These are phyloP conservation scores for Elongisporangium undulatum DNA, from an alignment of 352 stramenopile species.

Conservation along the genomic window DNA sequence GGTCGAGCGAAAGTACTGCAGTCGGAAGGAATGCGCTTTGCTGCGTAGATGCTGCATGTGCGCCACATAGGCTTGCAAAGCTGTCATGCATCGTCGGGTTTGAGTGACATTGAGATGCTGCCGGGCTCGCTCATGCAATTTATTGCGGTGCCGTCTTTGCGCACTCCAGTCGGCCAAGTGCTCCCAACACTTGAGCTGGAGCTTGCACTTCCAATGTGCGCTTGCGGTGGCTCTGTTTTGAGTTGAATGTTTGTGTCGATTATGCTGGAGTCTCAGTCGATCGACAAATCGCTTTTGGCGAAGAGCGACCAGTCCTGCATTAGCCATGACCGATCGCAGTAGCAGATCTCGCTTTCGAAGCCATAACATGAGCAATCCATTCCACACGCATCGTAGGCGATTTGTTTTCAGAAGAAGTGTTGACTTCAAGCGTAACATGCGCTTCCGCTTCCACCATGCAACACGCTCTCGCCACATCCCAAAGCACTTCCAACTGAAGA, in stretches of 20 bases:
- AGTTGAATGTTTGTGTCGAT: neutral
- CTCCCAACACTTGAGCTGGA: constrained; percentile 6
- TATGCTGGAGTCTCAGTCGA: neutral
- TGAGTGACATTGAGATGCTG: neutral
- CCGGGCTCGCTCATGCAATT: constrained; percentile 1
- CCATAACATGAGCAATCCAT: neutral
- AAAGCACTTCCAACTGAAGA: constrained; percentile 31
- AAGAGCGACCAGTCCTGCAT: constrained; percentile 4
- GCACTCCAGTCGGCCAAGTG: neutral
- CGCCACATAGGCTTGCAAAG: constrained; percentile 7
- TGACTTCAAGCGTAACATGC: constrained; percentile 1
- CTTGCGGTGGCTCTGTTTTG: neutral
- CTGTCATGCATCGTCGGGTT: constrained; percentile 5
- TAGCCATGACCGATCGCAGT: constrained; percentile 6
- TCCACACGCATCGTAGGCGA: neutral
- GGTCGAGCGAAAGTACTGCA: constrained; percentile 17
- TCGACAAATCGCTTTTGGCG: neutral
- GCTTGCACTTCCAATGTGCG: constrained; percentile 2
- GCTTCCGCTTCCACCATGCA: constrained; percentile 17
- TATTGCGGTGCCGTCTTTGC: neutral
- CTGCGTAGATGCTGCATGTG: constrained; percentile 8
- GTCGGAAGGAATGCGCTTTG: constrained; percentile 15
- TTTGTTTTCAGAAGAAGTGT: neutral
- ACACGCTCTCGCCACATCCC: constrained; percentile 19
- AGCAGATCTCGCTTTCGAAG: neutral